Evolutionary conservation across 2,329 filamentous ascomycete species (phyloP).

Genomic region (Mariannaea elegans): DNA sequence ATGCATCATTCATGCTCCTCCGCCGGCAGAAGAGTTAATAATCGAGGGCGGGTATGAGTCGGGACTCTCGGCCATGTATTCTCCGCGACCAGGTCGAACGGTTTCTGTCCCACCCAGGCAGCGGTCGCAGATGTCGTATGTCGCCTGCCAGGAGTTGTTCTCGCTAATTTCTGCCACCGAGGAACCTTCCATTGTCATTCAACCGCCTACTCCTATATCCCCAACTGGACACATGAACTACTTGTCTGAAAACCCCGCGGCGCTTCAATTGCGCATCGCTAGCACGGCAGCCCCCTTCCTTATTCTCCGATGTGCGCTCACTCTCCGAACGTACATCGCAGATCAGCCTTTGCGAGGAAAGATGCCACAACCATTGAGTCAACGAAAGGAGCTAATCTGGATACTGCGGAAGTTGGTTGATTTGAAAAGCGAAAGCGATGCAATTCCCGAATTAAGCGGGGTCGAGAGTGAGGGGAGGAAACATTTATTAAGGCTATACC

Average conservation of each 20-base stretch:
- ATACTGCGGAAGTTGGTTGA: slow-evolving; percentile 72
- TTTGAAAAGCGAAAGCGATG: slow-evolving; percentile 74
- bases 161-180: slow-evolving; percentile 64
- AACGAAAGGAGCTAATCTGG: slow-evolving; percentile 80
- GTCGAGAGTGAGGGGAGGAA: slow-evolving; percentile 70
- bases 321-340: slow-evolving; percentile 84
- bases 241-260: slow-evolving; percentile 34
- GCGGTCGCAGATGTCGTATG: slow-evolving; percentile 79
- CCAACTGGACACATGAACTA: slow-evolving; percentile 41
- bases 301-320: slow-evolving; percentile 81
- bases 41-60: slow-evolving; percentile 57
- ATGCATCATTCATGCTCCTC: slow-evolving; percentile 79
- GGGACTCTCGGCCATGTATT: slow-evolving; percentile 68
- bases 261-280: slow-evolving; percentile 69
- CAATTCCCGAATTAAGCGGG: slow-evolving; percentile 66
- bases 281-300: slow-evolving; percentile 81
- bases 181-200: slow-evolving; percentile 47
- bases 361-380: slow-evolving; percentile 86
- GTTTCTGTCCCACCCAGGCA: slow-evolving; percentile 70
- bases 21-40: slow-evolving; percentile 62
- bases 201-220: slow-evolving; percentile 56
- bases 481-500: slow-evolving; percentile 84
- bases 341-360: slow-evolving; percentile 90
- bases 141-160: slow-evolving; percentile 83
- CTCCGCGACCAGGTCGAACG: slow-evolving; percentile 75